Percentiles rank a stretch among this genome's conserved stretches.
phyloP scores from a whole-genome alignment of 345 rosid species.

The Hibiscus trionum region DNA sequence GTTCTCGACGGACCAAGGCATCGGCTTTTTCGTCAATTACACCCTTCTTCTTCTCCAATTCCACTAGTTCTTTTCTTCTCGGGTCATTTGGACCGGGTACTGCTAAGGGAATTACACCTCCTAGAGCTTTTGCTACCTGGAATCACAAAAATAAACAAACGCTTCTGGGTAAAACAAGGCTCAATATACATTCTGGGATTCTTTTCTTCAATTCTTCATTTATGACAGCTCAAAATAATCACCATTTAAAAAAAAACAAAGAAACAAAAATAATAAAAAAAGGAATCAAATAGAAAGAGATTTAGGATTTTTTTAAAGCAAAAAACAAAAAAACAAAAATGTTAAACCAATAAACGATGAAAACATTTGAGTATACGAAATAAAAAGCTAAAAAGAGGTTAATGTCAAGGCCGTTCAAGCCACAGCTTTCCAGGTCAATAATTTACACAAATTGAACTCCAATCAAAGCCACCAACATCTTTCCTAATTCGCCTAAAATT shows the following conservation, averaged over 20 bases:
- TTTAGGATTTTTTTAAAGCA: neutral
- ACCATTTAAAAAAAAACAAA: neutral
- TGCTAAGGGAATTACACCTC: conserved; percentile 54
- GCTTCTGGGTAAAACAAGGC: conserved; percentile 26
- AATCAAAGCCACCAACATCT: neutral
- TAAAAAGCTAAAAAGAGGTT: neutral
- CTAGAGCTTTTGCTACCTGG: conserved; percentile 69
- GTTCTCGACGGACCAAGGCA: conserved; percentile 51
- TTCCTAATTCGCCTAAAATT: neutral
- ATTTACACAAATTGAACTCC: neutral
- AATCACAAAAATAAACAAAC: conserved; percentile 17
- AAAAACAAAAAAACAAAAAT: neutral
- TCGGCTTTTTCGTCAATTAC: conserved; percentile 53
- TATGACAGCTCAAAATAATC: neutral
- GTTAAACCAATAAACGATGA: neutral
- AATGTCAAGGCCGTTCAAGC: neutral
- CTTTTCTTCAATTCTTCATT: neutral
- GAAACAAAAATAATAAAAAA: neutral
- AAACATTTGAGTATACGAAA: neutral
- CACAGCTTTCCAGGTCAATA: neutral
- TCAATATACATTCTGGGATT: neutral
- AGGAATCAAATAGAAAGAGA: neutral
- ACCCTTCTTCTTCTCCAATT: conserved; percentile 47
- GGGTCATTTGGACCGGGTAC: conserved; percentile 39
- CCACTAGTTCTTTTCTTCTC: conserved; percentile 55